A percentile compares a stretch with the other conserved stretches of the same genome.
phyloP scores from a whole-genome alignment of 2,329 filamentous ascomycete genomes.

The Trichoderma sp. region DNA sequence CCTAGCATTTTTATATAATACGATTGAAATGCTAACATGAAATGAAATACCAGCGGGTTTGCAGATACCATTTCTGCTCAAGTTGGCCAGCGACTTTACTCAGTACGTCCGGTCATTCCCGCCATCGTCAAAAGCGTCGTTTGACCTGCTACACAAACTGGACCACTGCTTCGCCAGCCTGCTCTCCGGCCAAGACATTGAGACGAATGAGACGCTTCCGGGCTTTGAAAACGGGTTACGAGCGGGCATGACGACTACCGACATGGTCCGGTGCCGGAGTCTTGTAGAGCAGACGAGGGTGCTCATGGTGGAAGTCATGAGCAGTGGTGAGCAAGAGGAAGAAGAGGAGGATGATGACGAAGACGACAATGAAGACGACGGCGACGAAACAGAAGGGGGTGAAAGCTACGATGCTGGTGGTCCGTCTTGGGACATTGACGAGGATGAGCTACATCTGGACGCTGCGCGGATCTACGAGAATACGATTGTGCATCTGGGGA shows the following conservation, averaged over 20 bases:
- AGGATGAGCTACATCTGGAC: conserved; percentile 61
- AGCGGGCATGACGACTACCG: conserved; percentile 70
- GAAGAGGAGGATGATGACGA: conserved; percentile 40
- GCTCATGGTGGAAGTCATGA: conserved; percentile 66
- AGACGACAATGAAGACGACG: conserved; percentile 38
- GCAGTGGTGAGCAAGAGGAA: conserved; percentile 41
- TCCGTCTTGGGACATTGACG: conserved; percentile 40
- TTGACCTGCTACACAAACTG: conserved; percentile 70
- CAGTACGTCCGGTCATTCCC: conserved; percentile 72
- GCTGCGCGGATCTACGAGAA: conserved; percentile 75
- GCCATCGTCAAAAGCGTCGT: conserved; percentile 58
- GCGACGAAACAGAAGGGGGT: conserved; percentile 38
- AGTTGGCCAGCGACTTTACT: conserved; percentile 68
- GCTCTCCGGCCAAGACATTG: conserved; percentile 63
- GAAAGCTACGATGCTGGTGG: conserved; percentile 29
- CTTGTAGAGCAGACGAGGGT: conserved; percentile 74
- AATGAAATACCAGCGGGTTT: conserved; percentile 57
- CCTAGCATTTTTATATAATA: not conserved
- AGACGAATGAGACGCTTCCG: conserved; percentile 62
- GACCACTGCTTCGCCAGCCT: conserved; percentile 81
- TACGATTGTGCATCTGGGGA: conserved; percentile 72
- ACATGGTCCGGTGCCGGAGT: conserved; percentile 84
- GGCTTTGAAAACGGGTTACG: conserved; percentile 63
- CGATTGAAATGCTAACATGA: not conserved
- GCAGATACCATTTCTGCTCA: conserved; percentile 81